Conservation (phyloP, 1,139 yeast species). For the Diutina siamensis region DNA sequence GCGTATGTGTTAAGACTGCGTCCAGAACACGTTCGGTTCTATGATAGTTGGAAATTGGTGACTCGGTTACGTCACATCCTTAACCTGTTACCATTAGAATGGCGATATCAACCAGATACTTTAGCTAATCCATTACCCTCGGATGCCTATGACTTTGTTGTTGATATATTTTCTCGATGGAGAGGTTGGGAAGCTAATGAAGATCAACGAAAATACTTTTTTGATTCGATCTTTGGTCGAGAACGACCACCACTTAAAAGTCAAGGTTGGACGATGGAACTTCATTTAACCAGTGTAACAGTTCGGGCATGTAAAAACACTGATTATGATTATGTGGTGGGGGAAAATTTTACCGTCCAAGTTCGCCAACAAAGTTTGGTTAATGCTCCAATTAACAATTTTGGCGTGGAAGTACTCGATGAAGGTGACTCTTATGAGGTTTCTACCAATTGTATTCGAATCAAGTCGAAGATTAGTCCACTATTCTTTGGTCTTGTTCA, state of each 20-base stretch:
- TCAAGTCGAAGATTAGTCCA: constrained; percentile 16
- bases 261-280: neutral
- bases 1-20: constrained; percentile 68
- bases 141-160: constrained; percentile 43
- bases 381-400: constrained; percentile 9
- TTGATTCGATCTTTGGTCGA: constrained; percentile 29
- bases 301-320: neutral
- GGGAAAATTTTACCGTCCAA: constrained; percentile 11
- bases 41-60: constrained; percentile 80
- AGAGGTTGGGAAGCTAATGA: constrained; percentile 72
- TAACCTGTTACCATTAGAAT: constrained; percentile 39
- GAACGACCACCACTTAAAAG: neutral
- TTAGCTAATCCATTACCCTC: constrained; percentile 17
- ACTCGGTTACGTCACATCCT: constrained; percentile 68
- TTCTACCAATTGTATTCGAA: constrained; percentile 14
- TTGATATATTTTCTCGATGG: constrained; percentile 63
- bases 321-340: constrained; percentile 11
- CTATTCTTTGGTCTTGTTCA: constrained; percentile 11
- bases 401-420: constrained; percentile 9
- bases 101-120: constrained; percentile 1
- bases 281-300: neutral
- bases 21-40: constrained; percentile 62
- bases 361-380: constrained; percentile 7
- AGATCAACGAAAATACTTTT: constrained; percentile 39
- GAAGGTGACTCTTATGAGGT: constrained; percentile 10